These are phyloP conservation scores for Cordyceps pruinosa DNA, from an alignment of 2,329 filamentous ascomycete species.

Conservation along the genomic window DNA sequence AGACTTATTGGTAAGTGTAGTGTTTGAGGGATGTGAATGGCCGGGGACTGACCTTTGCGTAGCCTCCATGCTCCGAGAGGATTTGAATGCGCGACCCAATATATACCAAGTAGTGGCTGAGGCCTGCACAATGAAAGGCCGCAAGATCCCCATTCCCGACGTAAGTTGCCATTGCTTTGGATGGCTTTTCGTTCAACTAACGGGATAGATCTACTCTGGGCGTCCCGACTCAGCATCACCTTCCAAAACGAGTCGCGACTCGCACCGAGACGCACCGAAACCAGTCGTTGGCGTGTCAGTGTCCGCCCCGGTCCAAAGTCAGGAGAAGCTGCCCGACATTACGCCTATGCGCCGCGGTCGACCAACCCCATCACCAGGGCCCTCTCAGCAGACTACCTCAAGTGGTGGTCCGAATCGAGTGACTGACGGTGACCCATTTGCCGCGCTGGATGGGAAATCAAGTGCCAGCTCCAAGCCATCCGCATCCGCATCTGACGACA, in stretches of 20 bases:
- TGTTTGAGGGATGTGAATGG: neutral
- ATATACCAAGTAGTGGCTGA: constrained; percentile 91
- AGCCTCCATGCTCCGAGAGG: constrained; percentile 88
- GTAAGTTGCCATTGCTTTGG: constrained; percentile 44
- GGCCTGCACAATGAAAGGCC: constrained; percentile 81
- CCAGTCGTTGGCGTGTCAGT: constrained; percentile 74
- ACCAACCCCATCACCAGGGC: constrained; percentile 29
- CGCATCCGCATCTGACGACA: constrained; percentile 61
- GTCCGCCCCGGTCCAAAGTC: constrained; percentile 63
- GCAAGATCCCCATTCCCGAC: constrained; percentile 80
- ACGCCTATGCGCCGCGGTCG: constrained; percentile 90
- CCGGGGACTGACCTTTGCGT: constrained; percentile 18
- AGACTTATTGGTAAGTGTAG: constrained; percentile 65
- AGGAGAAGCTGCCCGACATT: constrained; percentile 76
- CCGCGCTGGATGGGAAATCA: constrained; percentile 66
- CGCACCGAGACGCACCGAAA: constrained; percentile 39
- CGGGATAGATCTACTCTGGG: constrained; percentile 53
- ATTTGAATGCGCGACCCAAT: constrained; percentile 71
- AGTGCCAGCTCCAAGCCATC: constrained; percentile 34
- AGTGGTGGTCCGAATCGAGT: constrained; percentile 62
- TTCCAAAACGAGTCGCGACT: constrained; percentile 33
- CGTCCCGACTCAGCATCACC: constrained; percentile 45
- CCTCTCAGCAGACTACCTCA: constrained; percentile 28
- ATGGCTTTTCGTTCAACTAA: constrained; percentile 1
- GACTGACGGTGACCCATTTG: constrained; percentile 75